A percentile compares a stretch with the other conserved stretches of the same genome.
Conservation (phyloP, 176 grass and related monocot species). For the Rhipidocladum racemiflorum region DNA sequence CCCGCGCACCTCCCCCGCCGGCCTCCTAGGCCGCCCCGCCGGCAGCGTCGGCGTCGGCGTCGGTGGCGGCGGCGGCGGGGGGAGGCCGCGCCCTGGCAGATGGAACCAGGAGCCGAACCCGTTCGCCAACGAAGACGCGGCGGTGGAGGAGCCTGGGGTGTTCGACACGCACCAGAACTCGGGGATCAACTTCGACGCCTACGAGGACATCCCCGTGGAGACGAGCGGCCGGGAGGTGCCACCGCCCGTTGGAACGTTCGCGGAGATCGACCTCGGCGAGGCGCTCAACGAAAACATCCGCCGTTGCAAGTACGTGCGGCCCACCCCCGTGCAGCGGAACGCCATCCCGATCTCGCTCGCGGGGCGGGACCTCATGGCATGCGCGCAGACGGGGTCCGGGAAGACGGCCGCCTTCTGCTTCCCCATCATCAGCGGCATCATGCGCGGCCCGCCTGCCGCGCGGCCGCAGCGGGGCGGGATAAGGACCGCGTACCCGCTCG, state of each 20-base stretch:
- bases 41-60: not conserved
- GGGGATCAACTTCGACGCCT: constrained; percentile 93
- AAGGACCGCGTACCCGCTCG: constrained; percentile 56
- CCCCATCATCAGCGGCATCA: constrained; percentile 88
- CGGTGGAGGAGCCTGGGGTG: not conserved
- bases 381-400: constrained; percentile 85
- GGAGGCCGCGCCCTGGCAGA: constrained; percentile 23
- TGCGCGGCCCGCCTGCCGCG: constrained; percentile 40
- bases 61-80: not conserved
- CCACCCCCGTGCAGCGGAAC: constrained; percentile 90
- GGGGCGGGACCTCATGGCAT: constrained; percentile 86
- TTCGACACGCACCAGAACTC: constrained; percentile 65
- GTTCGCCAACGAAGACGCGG: constrained; percentile 44
- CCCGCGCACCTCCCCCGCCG: not conserved
- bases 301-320: constrained; percentile 82
- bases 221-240: constrained; percentile 83
- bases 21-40: constrained; percentile 26
- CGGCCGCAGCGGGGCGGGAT: constrained; percentile 39
- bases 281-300: constrained; percentile 88
- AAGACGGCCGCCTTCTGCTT: constrained; percentile 97
- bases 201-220: constrained; percentile 91
- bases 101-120: constrained; percentile 78
- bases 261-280: constrained; percentile 77
- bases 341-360: constrained; percentile 77
- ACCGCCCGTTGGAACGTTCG: constrained; percentile 59